These are phyloP conservation scores for Phytophthora cryptogea DNA, from an alignment of 352 stramenopile species.

Conservation along the genomic window DNA sequence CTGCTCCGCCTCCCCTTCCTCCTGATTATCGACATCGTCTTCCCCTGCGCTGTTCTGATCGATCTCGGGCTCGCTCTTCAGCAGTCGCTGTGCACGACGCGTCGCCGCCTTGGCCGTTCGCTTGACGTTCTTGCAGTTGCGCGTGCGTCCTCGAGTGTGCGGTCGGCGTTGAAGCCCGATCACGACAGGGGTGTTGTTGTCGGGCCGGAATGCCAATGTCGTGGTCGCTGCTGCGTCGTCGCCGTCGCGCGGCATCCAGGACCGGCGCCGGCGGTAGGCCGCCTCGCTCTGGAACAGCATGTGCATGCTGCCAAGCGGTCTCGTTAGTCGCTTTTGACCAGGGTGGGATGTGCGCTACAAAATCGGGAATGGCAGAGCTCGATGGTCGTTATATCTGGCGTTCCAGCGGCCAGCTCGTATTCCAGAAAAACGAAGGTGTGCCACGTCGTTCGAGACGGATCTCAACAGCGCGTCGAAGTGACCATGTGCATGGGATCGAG, in stretches of 20 bases:
- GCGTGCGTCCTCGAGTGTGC: conserved; percentile 11
- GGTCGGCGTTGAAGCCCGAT: conserved; percentile 9
- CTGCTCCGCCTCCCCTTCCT: not conserved
- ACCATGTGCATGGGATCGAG: not conserved
- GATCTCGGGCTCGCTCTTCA: conserved; percentile 6
- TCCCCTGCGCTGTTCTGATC: conserved; percentile 5
- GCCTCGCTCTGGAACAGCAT: conserved; percentile 35
- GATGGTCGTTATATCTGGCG: conserved; percentile 6
- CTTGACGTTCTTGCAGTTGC: conserved; percentile 18
- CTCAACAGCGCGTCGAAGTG: not conserved
- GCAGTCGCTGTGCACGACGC: not conserved
- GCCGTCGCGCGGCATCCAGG: conserved; percentile 21
- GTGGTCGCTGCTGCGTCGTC: not conserved
- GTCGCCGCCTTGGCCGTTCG: conserved; percentile 2
- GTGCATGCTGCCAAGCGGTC: conserved; percentile 23
- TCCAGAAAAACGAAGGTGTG: not conserved
- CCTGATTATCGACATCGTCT: conserved; percentile 9
- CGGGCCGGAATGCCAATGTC: not conserved
- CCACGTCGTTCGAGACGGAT: no score
- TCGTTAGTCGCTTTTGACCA: not conserved
- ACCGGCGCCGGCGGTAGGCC: conserved; percentile 18
- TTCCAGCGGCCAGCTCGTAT: conserved; percentile 3
- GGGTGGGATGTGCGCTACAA: conserved; percentile 8
- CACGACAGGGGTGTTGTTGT: not conserved
- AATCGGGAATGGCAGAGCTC: conserved; percentile 14